Conservation (phyloP, 2,329 filamentous ascomycete species). For the Pestalotiopsis sp. region DNA sequence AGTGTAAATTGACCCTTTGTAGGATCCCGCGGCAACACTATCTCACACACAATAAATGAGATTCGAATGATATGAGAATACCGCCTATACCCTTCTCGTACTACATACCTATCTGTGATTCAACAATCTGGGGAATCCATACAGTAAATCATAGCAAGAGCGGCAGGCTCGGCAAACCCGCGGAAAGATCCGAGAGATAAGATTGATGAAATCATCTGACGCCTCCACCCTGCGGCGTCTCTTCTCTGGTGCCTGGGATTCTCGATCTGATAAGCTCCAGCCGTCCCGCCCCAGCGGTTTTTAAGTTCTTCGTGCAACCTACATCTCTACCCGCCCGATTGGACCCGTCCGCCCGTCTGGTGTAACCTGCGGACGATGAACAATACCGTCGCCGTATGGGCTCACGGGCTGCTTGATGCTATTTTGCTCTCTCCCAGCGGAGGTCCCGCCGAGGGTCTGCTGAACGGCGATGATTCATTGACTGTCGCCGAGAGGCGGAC, state of each 20-base stretch:
- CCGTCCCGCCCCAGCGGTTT: constrained; percentile 1
- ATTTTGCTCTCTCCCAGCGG: background rate
- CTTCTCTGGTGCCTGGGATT: background rate
- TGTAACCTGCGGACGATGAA: constrained; percentile 1
- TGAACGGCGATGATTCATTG: background rate
- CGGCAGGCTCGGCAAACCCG: background rate
- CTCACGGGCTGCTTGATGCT: background rate
- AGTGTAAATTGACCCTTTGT: no score
- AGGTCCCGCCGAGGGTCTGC: background rate
- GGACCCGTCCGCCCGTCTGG: background rate
- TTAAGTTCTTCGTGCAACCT: background rate
- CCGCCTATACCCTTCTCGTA: no score
- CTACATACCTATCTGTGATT: background rate
- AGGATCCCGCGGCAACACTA: no score
- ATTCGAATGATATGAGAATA: no score
- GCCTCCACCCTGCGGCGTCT: constrained; percentile 7
- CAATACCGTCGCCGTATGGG: background rate
- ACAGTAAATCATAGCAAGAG: background rate
- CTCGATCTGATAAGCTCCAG: constrained; percentile 5
- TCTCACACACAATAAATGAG: no score
- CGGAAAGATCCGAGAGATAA: constrained; percentile 15
- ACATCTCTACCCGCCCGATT: background rate
- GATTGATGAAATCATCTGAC: constrained; percentile 10
- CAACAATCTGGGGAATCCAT: background rate
- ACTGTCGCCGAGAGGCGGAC: constrained; percentile 8